Evolutionary conservation across 371 early-diverging fungal species (phyloP).

Genomic region (Mucor indicus): DNA sequence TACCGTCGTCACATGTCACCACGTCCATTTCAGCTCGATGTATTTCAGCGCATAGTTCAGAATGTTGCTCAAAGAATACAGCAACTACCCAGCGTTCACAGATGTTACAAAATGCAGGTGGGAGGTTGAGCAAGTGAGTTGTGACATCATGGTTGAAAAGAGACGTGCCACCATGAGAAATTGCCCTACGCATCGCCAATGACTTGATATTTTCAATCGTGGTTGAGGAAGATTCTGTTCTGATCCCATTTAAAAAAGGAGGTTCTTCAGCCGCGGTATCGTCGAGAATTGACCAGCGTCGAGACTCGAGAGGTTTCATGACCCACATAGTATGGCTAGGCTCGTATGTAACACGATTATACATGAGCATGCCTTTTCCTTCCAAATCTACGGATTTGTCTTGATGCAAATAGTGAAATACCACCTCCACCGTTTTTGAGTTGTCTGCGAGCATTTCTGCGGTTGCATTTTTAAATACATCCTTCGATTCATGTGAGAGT

Average conservation of each 20-base stretch:
- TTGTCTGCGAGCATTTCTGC: conserved; percentile 66
- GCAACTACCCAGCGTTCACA: conserved; percentile 78
- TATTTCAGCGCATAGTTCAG: conserved; percentile 69
- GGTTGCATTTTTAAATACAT: conserved; percentile 69
- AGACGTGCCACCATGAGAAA: conserved; percentile 15
- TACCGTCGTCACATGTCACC: conserved; percentile 64
- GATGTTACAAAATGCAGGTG: conserved; percentile 69
- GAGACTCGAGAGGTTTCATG: conserved; percentile 51
- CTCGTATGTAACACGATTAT: conserved; percentile 63
- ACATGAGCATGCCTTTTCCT: conserved; percentile 90
- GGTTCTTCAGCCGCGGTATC: background rate
- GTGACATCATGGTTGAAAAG: background rate
- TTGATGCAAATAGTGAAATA: conserved; percentile 37
- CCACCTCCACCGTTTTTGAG: conserved; percentile 74
- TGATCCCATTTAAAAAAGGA: background rate
- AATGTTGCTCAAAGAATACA: conserved; percentile 76
- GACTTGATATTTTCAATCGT: background rate
- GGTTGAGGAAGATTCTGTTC: background rate
- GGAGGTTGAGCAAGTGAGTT: conserved; percentile 12
- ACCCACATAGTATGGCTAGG: conserved; percentile 88
- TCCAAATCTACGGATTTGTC: conserved; percentile 69
- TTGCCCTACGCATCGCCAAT: conserved; percentile 4
- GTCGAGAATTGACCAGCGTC: conserved; percentile 17
- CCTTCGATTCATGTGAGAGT: conserved; percentile 47
- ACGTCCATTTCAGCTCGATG: conserved; percentile 80